Evolutionary conservation across 1,284 basidiomycete species (phyloP).

Genomic region (Thelephora terrestris): DNA sequence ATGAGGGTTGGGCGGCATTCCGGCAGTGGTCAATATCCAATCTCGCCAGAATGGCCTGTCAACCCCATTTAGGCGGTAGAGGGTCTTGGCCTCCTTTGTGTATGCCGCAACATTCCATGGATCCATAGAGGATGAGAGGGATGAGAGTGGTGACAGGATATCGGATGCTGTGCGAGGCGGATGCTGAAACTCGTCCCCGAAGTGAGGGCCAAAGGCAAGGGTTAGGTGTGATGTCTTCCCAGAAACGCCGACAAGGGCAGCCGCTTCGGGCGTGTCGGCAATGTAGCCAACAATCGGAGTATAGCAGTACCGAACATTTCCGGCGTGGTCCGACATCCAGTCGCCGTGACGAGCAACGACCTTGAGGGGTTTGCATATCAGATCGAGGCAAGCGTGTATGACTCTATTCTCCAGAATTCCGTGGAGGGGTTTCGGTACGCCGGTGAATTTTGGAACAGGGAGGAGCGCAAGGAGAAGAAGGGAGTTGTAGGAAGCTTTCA

Average conservation of each 20-base stretch:
- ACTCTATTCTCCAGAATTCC: constrained; percentile 3
- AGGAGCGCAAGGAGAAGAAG: background rate
- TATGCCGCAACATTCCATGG: no score
- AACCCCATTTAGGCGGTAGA: constrained; percentile 5
- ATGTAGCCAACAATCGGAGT: constrained; percentile 1
- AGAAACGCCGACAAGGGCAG: background rate
- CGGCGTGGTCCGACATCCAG: no score
- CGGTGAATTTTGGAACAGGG: background rate
- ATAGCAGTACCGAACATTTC: no score
- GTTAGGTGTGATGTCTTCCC: constrained; percentile 1
- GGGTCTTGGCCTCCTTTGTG: no score
- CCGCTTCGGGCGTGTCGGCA: constrained; percentile 6
- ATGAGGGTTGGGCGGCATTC: constrained; percentile 1
- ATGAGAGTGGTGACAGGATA: no score
- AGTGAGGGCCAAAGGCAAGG: constrained; percentile 9
- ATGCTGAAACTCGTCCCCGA: background rate
- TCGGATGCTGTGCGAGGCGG: no score
- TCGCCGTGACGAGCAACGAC: no score
- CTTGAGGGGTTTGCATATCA: no score
- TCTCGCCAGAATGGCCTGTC: constrained; percentile 7
- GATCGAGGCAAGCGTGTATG: no score
- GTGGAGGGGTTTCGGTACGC: background rate
- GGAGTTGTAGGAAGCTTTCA: background rate
- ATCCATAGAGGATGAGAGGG: no score
- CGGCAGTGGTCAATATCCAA: no score